Evolutionary conservation across 768 basidiomycete genomes (phyloP), one percentile per base, ranked within the genome.

Genomic region (Dentipellis fragilis): DNA sequence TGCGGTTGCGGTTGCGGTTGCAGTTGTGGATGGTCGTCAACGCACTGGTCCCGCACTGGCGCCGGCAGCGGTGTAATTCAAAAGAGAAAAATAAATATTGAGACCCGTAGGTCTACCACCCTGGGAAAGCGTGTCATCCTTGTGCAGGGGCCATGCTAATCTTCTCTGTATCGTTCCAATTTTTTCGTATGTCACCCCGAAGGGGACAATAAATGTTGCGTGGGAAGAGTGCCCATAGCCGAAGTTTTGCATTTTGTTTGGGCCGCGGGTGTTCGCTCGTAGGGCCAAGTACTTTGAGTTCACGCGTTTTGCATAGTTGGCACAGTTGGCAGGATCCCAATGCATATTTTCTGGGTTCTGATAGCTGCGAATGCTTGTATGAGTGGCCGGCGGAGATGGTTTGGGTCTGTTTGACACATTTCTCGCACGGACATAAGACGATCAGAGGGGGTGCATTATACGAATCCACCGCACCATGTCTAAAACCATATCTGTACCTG

Each of bases 141-240:
- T 94, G 91, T 93, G 92, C 92, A 93, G 93, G 92, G 91, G 91
- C 92, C 89, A 94, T 94, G 91, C 92, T 93, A 93, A 93, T 93
- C 92, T 93, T 93, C 91, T 94, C 90, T 92, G 90, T 93, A 93
- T 93, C 87, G 90, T 93, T 93, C 89, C 89, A 92, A 92, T 87
- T 89, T 91, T 92, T 87, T 86, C 85, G 82, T 89, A 85, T 89
- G 88, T 84, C 84, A 85, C 87, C 84, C 85, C 84, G 83, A 86
- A 86, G 84, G 84, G 84, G 83, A 84, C 83, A 81, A 10, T 22
- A 4, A 2, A n/a, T 6, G 1, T 2, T 45, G 14, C n/a, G 7
- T 17, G n/a, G 16, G 19, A 45, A 8, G 12, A 19, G 10, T n/a
- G 16, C 7, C n/a, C 42, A 6, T 16, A 10, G 5, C 8, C 5